Evolutionary conservation across 73 alveolate species (phyloP).

Genomic region (Uronychia binucleata): DNA sequence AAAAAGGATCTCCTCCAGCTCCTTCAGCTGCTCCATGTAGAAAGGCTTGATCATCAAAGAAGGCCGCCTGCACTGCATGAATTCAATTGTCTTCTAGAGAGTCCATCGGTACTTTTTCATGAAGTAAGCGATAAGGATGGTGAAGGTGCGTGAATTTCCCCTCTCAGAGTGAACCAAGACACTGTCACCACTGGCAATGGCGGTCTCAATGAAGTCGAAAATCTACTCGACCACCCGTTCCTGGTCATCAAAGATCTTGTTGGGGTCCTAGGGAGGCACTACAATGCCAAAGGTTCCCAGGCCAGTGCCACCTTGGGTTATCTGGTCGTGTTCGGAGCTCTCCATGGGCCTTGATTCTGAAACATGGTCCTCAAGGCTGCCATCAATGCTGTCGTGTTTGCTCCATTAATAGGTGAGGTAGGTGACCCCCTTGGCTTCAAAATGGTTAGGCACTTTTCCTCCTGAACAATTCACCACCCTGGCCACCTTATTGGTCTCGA

Average conservation of each 20-base stretch:
- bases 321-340: too few relatives aligned
- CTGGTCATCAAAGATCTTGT: conserved; percentile 52
- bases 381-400: conserved; percentile 85
- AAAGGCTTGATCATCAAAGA: conserved; percentile 73
- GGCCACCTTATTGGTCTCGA: conserved; percentile 94
- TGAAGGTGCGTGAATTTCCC: conserved; percentile 69
- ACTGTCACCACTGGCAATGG: conserved; percentile 69
- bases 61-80: conserved; percentile 89
- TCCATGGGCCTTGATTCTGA: too few relatives aligned
- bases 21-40: conserved; percentile 15
- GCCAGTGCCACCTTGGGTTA: too few relatives aligned
- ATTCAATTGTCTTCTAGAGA: conserved; percentile 88
- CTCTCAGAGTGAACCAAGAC: conserved; percentile 69
- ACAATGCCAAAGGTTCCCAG: too few relatives aligned
- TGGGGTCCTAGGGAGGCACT: too few relatives aligned
- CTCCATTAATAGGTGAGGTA: conserved; percentile 93
- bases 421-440: conserved; percentile 92
- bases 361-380: too few relatives aligned
- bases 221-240: conserved; percentile 49
- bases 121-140: conserved; percentile 73
- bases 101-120: conserved; percentile 90
- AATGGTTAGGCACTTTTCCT: conserved; percentile 84
- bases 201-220: conserved; percentile 72
- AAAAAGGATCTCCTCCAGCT: conserved; percentile 12
- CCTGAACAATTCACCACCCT: conserved; percentile 97